These are phyloP conservation scores for Arthrobotrys iridis DNA, from an alignment of 2,329 filamentous ascomycete genomes.

Conservation along the genomic window DNA sequence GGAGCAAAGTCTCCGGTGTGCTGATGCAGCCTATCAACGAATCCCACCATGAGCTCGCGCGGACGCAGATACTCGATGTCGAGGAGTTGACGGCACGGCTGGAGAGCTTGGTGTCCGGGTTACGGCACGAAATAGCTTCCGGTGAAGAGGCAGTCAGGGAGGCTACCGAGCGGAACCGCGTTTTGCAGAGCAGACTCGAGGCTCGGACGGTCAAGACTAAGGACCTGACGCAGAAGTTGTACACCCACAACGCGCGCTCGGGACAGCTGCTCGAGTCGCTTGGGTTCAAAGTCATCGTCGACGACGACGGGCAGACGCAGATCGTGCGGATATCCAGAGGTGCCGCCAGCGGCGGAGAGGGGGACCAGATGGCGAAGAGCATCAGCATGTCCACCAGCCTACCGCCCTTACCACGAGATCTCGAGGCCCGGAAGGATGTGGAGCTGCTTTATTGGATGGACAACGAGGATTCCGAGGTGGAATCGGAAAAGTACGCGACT, in stretches of 20 bases:
- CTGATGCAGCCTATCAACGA: slow-evolving; percentile 36
- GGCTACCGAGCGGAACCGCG: slow-evolving; percentile 66
- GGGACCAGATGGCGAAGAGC: slow-evolving; percentile 65
- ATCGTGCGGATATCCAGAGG: slow-evolving; percentile 57
- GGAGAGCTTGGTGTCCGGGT: slow-evolving; percentile 60
- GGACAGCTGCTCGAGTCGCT: slow-evolving; percentile 83
- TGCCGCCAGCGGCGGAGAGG: slow-evolving; percentile 61
- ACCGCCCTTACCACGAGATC: slow-evolving; percentile 46
- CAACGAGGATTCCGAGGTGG: slow-evolving; percentile 71
- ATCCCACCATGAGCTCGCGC: slow-evolving; percentile 42
- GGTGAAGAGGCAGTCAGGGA: slow-evolving; percentile 65
- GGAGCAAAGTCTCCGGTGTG: slow-evolving; percentile 35
- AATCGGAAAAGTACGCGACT: slow-evolving; percentile 77
- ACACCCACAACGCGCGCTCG: slow-evolving; percentile 84
- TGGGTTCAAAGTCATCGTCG: slow-evolving; percentile 81
- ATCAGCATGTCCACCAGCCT: slow-evolving; percentile 62
- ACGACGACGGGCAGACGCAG: slow-evolving; percentile 63
- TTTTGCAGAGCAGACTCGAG: slow-evolving; percentile 70
- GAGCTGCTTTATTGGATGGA: slow-evolving; percentile 85
- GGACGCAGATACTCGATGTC: slow-evolving; percentile 48
- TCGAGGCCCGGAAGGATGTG: slow-evolving; percentile 66
- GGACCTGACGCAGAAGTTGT: slow-evolving; percentile 84
- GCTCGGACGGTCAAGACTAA: slow-evolving; percentile 77
- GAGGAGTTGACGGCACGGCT: slow-evolving; percentile 61
- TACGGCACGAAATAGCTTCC: slow-evolving; percentile 63